These are phyloP conservation scores for Ganoderma resinaceum DNA, from an alignment of 1,284 basidiomycete genomes.

Conservation along the genomic window DNA sequence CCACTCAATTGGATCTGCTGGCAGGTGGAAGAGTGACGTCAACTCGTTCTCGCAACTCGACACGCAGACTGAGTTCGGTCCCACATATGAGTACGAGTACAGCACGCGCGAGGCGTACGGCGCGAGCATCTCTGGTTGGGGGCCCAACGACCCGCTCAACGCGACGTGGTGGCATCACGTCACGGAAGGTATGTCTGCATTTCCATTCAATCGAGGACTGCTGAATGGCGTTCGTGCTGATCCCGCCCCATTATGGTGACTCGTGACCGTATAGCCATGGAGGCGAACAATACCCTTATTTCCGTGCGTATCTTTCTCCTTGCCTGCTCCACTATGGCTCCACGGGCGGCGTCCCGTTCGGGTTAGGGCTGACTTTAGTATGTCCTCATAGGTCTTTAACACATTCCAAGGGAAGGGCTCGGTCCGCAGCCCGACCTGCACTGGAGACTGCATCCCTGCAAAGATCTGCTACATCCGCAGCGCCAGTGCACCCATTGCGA, in stretches of 20 bases:
- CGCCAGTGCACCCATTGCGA: slow-evolving; percentile 65
- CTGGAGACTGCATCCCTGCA: slow-evolving; percentile 64
- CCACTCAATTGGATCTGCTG: slow-evolving; percentile 4
- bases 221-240: background rate
- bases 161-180: slow-evolving; percentile 87
- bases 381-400: slow-evolving; percentile 61
- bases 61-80: slow-evolving; percentile 61
- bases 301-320: slow-evolving; percentile 47
- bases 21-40: slow-evolving; percentile 71
- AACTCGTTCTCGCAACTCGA: slow-evolving; percentile 62
- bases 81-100: slow-evolving; percentile 75
- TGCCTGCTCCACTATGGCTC: background rate
- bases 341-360: slow-evolving; percentile 3
- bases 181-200: slow-evolving; percentile 64
- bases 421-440: slow-evolving; percentile 60
- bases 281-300: slow-evolving; percentile 62
- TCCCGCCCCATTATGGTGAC: background rate
- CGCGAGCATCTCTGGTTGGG: slow-evolving; percentile 66
- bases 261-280: slow-evolving; percentile 60
- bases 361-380: slow-evolving; percentile 7
- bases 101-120: slow-evolving; percentile 76
- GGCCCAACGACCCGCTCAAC: slow-evolving; percentile 72
- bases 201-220: background rate
- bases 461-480: slow-evolving; percentile 85
- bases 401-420: slow-evolving; percentile 77